Evolutionary conservation across 768 basidiomycete genomes (phyloP).

Genomic region (Tylopilus rubrobrunneus): DNA sequence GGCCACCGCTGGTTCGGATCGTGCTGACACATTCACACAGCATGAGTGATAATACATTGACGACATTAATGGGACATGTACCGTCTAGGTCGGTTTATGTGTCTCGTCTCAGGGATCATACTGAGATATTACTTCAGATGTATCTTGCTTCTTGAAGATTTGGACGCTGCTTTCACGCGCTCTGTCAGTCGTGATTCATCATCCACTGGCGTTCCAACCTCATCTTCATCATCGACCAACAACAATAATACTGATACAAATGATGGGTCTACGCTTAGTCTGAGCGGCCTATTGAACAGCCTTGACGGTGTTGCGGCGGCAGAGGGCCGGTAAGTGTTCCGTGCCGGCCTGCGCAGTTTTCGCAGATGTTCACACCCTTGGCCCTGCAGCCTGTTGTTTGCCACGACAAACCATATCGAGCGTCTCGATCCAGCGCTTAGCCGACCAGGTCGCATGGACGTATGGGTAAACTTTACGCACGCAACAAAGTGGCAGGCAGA

Average conservation of each 20-base stretch:
- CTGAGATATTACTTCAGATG: slow-evolving; percentile 47
- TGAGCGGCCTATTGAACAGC: slow-evolving; percentile 83
- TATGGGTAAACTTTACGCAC: slow-evolving; percentile 89
- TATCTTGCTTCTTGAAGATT: slow-evolving; percentile 90
- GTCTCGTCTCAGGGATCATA: slow-evolving; percentile 5
- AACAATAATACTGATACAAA: slow-evolving; percentile 43
- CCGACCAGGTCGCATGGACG: slow-evolving; percentile 87
- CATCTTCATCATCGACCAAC: slow-evolving; percentile 40
- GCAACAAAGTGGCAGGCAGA: slow-evolving; percentile 92
- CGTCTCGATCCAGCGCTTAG: slow-evolving; percentile 86
- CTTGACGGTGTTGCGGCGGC: slow-evolving; percentile 84
- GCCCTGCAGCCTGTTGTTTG: slow-evolving; percentile 67
- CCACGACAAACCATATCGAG: slow-evolving; percentile 92
- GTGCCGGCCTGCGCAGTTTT: slow-evolving; percentile 7
- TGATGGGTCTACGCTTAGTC: slow-evolving; percentile 79
- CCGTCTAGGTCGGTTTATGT: slow-evolving; percentile 59
- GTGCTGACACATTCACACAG: slow-evolving; percentile 35
- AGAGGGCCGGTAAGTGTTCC: slow-evolving; percentile 68
- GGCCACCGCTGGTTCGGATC: not conserved
- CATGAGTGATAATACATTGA: slow-evolving; percentile 88
- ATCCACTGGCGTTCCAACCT: slow-evolving; percentile 71
- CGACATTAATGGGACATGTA: slow-evolving; percentile 85
- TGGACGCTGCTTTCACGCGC: slow-evolving; percentile 89
- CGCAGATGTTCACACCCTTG: slow-evolving; percentile 17
- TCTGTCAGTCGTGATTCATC: slow-evolving; percentile 77